A percentile compares a stretch with the other conserved stretches of the same genome.
These are phyloP conservation scores for Floccularia luteovirens DNA, from an alignment of 768 basidiomycete species.

Conservation along the genomic window DNA sequence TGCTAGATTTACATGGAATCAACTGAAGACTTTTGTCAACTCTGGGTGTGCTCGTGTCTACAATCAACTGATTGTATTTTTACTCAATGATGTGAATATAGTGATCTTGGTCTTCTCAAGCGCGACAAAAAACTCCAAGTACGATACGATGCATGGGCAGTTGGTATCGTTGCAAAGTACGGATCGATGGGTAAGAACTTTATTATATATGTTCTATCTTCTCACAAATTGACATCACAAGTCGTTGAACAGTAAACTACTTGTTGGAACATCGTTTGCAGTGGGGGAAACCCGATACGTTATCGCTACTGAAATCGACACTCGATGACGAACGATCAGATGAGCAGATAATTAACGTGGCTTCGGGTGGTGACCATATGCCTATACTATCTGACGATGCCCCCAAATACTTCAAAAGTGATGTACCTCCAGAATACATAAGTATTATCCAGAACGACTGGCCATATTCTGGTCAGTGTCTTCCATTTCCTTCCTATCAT, in stretches of 20 bases:
- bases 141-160: conserved; percentile 56
- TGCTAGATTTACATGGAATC: conserved; percentile 66
- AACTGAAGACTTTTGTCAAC: conserved; percentile 71
- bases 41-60: conserved; percentile 48
- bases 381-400: conserved; percentile 24
- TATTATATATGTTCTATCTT: conserved; percentile 1
- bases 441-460: conserved; percentile 80
- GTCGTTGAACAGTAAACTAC: conserved; percentile 50
- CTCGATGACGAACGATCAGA: conserved; percentile 24
- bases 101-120: conserved; percentile 76
- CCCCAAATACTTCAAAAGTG: conserved; percentile 58
- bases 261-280: conserved; percentile 61
- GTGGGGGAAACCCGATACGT: conserved; percentile 67
- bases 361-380: conserved; percentile 8
- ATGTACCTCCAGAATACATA: conserved; percentile 49
- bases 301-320: conserved; percentile 37
- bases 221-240: not conserved
- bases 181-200: conserved; percentile 51
- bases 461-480: conserved; percentile 70
- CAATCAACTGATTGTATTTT: conserved; percentile 1
- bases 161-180: conserved; percentile 45
- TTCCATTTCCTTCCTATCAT: not conserved
- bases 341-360: conserved; percentile 3
- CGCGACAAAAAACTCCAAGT: conserved; percentile 63
- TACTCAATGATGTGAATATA: conserved; percentile 18